Evolutionary conservation across 176 grass and related monocot species (phyloP).

Genomic region (Triticum dicoccoides): DNA sequence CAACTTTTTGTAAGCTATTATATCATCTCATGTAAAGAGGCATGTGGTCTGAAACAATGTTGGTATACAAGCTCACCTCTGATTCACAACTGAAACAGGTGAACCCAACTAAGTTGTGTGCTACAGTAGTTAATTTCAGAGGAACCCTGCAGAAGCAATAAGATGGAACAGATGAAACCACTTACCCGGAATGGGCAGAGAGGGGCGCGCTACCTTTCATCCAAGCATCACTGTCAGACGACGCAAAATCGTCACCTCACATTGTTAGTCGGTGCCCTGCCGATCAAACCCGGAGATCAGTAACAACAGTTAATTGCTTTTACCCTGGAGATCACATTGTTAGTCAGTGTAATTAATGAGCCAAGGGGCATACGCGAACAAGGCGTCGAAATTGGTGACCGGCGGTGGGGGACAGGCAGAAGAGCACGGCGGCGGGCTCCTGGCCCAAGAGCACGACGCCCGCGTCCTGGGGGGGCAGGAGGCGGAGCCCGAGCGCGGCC

Average conservation of each 20-base stretch:
- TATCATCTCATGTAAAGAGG: background rate
- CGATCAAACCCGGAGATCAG: no score
- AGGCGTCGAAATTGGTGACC: conserved; percentile 64
- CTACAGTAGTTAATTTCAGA: background rate
- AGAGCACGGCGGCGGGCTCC: conserved; percentile 67
- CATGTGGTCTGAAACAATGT: background rate
- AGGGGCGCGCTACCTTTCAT: conserved; percentile 36
- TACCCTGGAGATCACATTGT: no score
- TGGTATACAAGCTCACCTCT: background rate
- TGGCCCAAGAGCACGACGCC: conserved; percentile 59
- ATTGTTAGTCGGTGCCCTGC: no score
- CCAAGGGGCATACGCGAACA: conserved; percentile 54
- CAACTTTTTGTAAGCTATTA: background rate
- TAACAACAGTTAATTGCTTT: no score
- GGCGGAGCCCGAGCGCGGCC: conserved; percentile 45
- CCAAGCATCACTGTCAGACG: conserved; percentile 35
- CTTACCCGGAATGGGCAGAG: conserved; percentile 65
- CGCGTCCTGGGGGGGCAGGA: conserved; percentile 39
- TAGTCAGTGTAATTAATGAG: background rate
- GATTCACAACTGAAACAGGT: no score
- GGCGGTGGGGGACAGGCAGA: conserved; percentile 75
- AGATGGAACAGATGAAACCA: no score
- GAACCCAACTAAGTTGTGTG: background rate
- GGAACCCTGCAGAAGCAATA: no score
- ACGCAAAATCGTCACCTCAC: no score